Evolutionary conservation across 2,329 filamentous ascomycete species (phyloP), one percentile per base, ranked within the genome.

Genomic region (Incumbomyces delicatus): DNA sequence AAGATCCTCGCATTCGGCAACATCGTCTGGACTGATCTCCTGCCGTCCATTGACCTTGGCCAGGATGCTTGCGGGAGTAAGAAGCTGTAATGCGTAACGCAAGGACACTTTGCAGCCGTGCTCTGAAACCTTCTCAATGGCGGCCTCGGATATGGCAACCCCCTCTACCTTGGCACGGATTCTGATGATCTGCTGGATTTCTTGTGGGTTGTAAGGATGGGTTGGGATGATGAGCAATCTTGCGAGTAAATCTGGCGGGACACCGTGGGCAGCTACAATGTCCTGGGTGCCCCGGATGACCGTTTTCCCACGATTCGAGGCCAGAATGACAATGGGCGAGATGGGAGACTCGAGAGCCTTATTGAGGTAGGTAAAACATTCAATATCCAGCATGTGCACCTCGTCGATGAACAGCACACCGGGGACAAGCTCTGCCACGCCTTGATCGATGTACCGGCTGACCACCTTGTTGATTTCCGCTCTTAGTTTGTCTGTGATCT

Each of bases 321-420:
- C 92, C 51, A 98, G 82, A 56, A 98, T 92, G 51, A 98, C 92
- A 61, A 98, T 95, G 48, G 92, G 92, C 1, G 90, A 90, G 61
- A 98, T 94, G 56, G 82, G 79, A 47, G 87, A 89, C 74, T 98
- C 92, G 57, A 98, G 77, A n/a, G 92, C 92, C 62, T 89, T 86
- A 75, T 96, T 96, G 61, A 98, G 81, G 70, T 95, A 98, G 57
- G 92, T 96, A 71, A 96, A 98, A 73, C 89, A 94, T 73, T 98
- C 92, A 58, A 98, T 85, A 66, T 98, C 92, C 59, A 98, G 87
- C 92, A 98, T 98, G 73, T 98, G 90, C 50, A 92, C 88, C 79
- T 98, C 92, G 61, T 98, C 92, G 58, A 98, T 98, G 71, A 98
- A 98, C 41, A 98, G 75, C 50, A 98, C 92, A 58, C 92, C 92